These are phyloP conservation scores for Penicillium verrucosum DNA, from an alignment of 2,329 filamentous ascomycete species.

Conservation along the genomic window DNA sequence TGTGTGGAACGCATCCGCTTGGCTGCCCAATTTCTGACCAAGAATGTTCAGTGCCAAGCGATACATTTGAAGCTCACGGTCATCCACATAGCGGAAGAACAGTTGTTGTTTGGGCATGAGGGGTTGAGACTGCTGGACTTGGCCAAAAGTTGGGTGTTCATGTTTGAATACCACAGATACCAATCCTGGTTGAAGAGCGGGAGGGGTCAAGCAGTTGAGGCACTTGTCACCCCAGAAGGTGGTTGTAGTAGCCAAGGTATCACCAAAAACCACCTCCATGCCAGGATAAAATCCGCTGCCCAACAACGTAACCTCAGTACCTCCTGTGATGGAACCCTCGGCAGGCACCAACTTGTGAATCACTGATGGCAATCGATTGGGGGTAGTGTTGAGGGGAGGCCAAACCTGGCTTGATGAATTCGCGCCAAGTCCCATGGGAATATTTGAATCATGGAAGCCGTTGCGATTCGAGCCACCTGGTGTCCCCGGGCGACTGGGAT, in stretches of 20 bases:
- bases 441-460: conserved; percentile 40
- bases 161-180: conserved; percentile 70
- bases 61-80: conserved; percentile 48
- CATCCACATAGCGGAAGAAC: conserved; percentile 66
- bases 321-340: conserved; percentile 77
- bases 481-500: conserved; percentile 74
- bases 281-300: conserved; percentile 76
- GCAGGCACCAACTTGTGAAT: conserved; percentile 81
- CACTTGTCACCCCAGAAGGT: conserved; percentile 78
- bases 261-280: conserved; percentile 82
- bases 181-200: conserved; percentile 62
- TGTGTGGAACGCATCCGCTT: conserved; percentile 48
- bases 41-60: conserved; percentile 45
- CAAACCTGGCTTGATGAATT: conserved; percentile 52
- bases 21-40: conserved; percentile 46
- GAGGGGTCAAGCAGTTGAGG: conserved; percentile 75
- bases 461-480: conserved; percentile 52
- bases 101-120: conserved; percentile 49
- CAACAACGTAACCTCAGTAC: conserved; percentile 81
- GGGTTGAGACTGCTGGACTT: conserved; percentile 43
- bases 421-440: conserved; percentile 37
- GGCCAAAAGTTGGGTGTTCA: conserved; percentile 48
- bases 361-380: conserved; percentile 55
- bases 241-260: conserved; percentile 65
- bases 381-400: conserved; percentile 51